Evolutionary conservation across 2,329 filamentous ascomycete species (phyloP).

Genomic region (Colletotrichum australisinense): DNA sequence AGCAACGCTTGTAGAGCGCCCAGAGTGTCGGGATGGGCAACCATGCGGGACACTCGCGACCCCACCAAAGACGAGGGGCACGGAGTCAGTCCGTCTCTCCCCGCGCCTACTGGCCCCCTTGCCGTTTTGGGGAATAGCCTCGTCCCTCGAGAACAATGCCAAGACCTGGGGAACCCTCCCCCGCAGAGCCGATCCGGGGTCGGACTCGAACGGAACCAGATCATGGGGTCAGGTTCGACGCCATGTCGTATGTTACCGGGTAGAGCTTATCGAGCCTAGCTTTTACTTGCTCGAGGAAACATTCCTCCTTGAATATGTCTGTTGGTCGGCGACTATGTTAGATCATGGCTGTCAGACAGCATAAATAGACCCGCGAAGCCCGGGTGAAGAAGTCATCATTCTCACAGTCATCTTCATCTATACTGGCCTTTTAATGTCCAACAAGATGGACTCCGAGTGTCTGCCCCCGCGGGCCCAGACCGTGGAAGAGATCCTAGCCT

Average conservation of each 20-base stretch:
- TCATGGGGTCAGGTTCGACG: not conserved
- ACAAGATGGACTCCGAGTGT: not conserved
- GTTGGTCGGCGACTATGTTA: not conserved
- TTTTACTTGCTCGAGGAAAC: not conserved
- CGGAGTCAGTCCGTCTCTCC: conserved; percentile 27
- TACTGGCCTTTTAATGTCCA: not conserved
- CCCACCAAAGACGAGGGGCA: not conserved
- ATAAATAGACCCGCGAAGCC: not conserved
- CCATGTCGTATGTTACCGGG: not conserved
- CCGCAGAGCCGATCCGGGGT: not conserved
- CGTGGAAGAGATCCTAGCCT: not conserved
- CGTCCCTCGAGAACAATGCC: not conserved
- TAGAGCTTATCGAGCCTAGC: not conserved
- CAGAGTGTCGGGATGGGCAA: not conserved
- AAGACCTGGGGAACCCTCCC: not conserved
- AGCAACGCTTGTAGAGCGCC: not conserved
- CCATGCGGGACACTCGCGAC: not conserved
- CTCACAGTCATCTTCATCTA: not conserved
- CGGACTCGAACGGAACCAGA: not conserved
- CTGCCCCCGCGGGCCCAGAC: not conserved
- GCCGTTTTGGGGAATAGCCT: not conserved
- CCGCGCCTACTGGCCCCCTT: too few relatives aligned
- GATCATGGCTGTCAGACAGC: not conserved
- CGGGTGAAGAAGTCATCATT: not conserved
- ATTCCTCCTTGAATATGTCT: not conserved